Conservation (phyloP, 2,329 filamentous ascomycete species). For the Rutstroemia sp. region DNA sequence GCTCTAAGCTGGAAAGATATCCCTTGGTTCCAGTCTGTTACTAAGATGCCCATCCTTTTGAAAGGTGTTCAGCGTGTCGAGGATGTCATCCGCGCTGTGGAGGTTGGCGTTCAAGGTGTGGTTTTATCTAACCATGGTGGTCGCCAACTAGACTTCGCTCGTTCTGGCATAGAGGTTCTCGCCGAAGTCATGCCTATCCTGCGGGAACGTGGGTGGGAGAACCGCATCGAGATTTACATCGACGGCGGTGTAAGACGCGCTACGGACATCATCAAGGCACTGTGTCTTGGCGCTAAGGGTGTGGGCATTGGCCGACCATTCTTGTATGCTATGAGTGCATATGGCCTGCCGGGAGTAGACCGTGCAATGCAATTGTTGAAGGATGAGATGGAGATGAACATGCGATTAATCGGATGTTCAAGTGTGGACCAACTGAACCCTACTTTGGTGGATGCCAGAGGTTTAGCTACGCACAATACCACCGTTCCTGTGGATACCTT, state of each 20-base stretch:
- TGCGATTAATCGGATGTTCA: constrained; percentile 81
- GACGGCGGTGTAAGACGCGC: constrained; percentile 86
- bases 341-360: constrained; percentile 80
- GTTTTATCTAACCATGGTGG: constrained; percentile 96
- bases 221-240: constrained; percentile 78
- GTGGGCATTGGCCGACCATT: constrained; percentile 94
- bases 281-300: constrained; percentile 85
- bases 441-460: constrained; percentile 69
- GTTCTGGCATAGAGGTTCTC: constrained; percentile 81
- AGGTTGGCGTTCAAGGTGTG: constrained; percentile 76
- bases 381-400: constrained; percentile 99
- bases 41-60: constrained; percentile 88
- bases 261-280: constrained; percentile 90
- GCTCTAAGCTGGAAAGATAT: constrained; percentile 90
- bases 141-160: constrained; percentile 85
- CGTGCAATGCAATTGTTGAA: constrained; percentile 86
- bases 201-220: constrained; percentile 62
- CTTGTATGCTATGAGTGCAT: constrained; percentile 91
- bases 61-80: constrained; percentile 97
- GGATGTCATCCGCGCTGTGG: constrained; percentile 82
- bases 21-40: constrained; percentile 85
- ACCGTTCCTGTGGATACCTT: constrained; percentile 55
- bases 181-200: constrained; percentile 90
- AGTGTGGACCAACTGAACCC: constrained; percentile 72
- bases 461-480: constrained; percentile 53